Evolutionary conservation across 78 protist genomes (phyloP).

Genomic region (Mantamonas sphyraenae): DNA sequence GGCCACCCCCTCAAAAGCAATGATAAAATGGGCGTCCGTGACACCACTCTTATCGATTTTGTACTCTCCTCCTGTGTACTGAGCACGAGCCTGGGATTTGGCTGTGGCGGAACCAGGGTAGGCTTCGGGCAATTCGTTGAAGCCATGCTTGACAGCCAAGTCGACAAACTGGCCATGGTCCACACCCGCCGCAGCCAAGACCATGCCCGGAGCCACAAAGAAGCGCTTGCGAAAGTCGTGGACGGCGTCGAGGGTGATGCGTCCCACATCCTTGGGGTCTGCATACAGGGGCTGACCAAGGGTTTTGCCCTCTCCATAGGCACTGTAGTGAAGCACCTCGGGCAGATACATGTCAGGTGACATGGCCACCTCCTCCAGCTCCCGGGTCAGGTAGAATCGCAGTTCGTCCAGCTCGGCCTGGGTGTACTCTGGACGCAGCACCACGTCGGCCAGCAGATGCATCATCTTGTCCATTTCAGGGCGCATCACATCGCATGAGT

Average conservation of each 20-base stretch:
- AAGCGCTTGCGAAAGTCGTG: neutral
- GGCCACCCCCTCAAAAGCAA: conserved; percentile 11
- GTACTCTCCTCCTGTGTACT: conserved; percentile 3
- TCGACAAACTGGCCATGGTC: conserved; percentile 14
- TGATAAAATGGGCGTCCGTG: neutral
- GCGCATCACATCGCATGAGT: neutral
- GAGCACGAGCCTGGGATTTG: neutral
- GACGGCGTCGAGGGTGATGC: neutral
- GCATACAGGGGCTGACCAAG: conserved; percentile 11
- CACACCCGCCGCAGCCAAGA: conserved; percentile 26
- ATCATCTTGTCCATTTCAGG: neutral
- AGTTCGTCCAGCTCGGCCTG: conserved; percentile 14
- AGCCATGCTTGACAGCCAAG: neutral
- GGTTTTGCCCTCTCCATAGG: too few relatives aligned
- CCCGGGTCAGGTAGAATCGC: too few relatives aligned
- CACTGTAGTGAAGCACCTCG: too few relatives aligned
- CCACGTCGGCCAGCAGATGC: too few relatives aligned
- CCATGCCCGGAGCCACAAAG: neutral
- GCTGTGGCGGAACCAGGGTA: too few relatives aligned
- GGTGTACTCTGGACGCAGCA: neutral
- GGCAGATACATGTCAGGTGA: too few relatives aligned
- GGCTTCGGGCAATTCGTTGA: too few relatives aligned
- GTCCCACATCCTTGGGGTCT: neutral
- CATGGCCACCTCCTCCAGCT: too few relatives aligned
- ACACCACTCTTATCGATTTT: neutral